A percentile compares a stretch with the other conserved stretches of the same genome.
These are phyloP conservation scores for Penicillium sp. DNA, from an alignment of 2,329 filamentous ascomycete genomes.

Conservation along the genomic window DNA sequence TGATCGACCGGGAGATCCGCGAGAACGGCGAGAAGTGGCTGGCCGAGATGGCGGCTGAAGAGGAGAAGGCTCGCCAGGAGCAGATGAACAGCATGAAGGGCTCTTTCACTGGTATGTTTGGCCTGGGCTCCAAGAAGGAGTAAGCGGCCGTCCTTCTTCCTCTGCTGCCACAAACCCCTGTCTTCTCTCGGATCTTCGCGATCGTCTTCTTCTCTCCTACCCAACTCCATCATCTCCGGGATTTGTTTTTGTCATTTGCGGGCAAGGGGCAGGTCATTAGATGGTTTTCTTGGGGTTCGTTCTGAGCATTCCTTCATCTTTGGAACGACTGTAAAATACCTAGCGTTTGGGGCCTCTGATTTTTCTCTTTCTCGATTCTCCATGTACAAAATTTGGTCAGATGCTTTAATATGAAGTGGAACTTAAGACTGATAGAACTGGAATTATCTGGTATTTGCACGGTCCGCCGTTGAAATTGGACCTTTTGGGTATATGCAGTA, in stretches of 20 bases:
- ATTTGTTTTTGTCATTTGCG: constrained; percentile 25
- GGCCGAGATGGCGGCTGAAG: constrained; percentile 84
- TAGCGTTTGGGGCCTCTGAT: constrained; percentile 28
- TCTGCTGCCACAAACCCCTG: neutral
- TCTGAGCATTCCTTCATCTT: constrained; percentile 26
- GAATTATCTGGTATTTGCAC: constrained; percentile 15
- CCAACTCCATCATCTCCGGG: constrained; percentile 21
- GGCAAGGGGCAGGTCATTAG: constrained; percentile 32
- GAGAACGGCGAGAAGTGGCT: constrained; percentile 95
- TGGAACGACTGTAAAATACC: constrained; percentile 39
- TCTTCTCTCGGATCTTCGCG: constrained; percentile 10
- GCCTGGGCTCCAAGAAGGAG: constrained; percentile 35
- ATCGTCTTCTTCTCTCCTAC: constrained; percentile 12
- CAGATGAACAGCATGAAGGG: constrained; percentile 91
- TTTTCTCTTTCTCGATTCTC: constrained; percentile 23
- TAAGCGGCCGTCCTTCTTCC: constrained; percentile 14
- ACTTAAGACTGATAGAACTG: constrained; percentile 21
- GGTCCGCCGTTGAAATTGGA: constrained; percentile 9
- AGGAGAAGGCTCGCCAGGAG: constrained; percentile 88
- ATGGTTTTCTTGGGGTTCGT: constrained; percentile 29
- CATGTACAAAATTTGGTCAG: constrained; percentile 30
- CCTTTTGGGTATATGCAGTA: constrained; percentile 25
- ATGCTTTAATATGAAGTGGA: constrained; percentile 26
- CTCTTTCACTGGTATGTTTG: constrained; percentile 64
- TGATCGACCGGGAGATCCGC: constrained; percentile 84